A percentile compares a stretch with the other conserved stretches of the same genome.
Evolutionary conservation across 768 basidiomycete species (phyloP).

Genomic region (Tremella mesenterica): DNA sequence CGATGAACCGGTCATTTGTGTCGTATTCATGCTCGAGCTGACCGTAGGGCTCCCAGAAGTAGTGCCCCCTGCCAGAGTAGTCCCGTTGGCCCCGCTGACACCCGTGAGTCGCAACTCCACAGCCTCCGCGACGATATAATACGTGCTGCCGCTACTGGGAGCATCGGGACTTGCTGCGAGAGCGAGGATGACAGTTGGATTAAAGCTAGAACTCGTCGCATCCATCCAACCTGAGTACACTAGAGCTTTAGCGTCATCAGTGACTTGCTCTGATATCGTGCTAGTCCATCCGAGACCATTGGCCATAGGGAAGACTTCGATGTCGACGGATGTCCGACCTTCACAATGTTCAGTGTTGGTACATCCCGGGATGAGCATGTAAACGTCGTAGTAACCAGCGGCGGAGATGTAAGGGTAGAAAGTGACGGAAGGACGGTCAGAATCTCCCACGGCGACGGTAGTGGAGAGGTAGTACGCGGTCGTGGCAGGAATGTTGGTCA

Average conservation of each 20-base stretch:
- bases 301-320: slow-evolving; percentile 71
- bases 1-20: slow-evolving; percentile 15
- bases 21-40: slow-evolving; percentile 30
- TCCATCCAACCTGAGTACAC: slow-evolving; percentile 78
- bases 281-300: slow-evolving; percentile 58
- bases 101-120: slow-evolving; percentile 71
- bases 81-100: slow-evolving; percentile 8
- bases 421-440: slow-evolving; percentile 67
- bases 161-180: slow-evolving; percentile 61
- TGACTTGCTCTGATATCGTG: slow-evolving; percentile 65
- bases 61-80: too few relatives aligned
- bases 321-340: slow-evolving; percentile 67
- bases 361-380: slow-evolving; percentile 81
- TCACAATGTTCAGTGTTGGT: slow-evolving; percentile 67
- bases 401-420: slow-evolving; percentile 91
- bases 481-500: slow-evolving; percentile 72
- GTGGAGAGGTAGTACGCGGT: slow-evolving; percentile 65
- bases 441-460: slow-evolving; percentile 53
- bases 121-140: slow-evolving; percentile 73
- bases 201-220: slow-evolving; percentile 59
- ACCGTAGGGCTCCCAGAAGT: slow-evolving; percentile 37
- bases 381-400: slow-evolving; percentile 74
- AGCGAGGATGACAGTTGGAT: slow-evolving; percentile 64
- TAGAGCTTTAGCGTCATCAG: slow-evolving; percentile 53
- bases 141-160: slow-evolving; percentile 58